Evolutionary conservation across 768 basidiomycete species (phyloP), one percentile per base, ranked within the genome.

Genomic region (Austroboletus festivus): DNA sequence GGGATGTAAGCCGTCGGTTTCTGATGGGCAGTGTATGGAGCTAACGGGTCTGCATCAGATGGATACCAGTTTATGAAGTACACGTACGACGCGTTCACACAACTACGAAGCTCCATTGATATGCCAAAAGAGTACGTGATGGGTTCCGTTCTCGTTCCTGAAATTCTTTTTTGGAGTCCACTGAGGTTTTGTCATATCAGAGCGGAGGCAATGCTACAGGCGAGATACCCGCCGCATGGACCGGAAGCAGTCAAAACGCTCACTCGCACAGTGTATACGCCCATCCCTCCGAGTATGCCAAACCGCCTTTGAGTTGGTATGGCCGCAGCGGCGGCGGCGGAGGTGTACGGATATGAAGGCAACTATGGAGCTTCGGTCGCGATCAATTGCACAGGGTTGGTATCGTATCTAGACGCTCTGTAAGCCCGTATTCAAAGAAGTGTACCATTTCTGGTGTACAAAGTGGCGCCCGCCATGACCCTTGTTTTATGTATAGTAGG

Each of bases 71-170:
- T 68, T 13, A 61, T 81, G 48, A 76, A 76, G 54, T 73, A 76
- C 55, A 79, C 75, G 44, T 85, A 75, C 50, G 77, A 83, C 28
- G 57, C 69, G 1, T 86, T 83, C 60, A 73, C 73, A 3, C 78
- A 82, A 40, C 57, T 71, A 13, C 68, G 81, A 23, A 60, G 70
- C 12, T 70, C 75, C 18, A 59, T 80, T 30, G 79, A 85, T 52
- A 75, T 79, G 20, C 83, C 86, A 4, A 70, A 65, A 61, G 80
- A 77, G 83, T 84, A 47, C 37, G 77, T 46, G 35, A 5, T 9
- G 5, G 13, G 5, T 11, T 22, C n/a, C 30, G 28, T 31, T 19
- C 22, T 34, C 33, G 30, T 44, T 22, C 38, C 48, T 44, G 35
- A 23, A 19, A 24, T 21, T 26, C 10, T 15, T 15, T 4, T 42